Base-by-base conservation (phyloP, 768 basidiomycete species). In the Hypholoma sublateritium region DNA sequence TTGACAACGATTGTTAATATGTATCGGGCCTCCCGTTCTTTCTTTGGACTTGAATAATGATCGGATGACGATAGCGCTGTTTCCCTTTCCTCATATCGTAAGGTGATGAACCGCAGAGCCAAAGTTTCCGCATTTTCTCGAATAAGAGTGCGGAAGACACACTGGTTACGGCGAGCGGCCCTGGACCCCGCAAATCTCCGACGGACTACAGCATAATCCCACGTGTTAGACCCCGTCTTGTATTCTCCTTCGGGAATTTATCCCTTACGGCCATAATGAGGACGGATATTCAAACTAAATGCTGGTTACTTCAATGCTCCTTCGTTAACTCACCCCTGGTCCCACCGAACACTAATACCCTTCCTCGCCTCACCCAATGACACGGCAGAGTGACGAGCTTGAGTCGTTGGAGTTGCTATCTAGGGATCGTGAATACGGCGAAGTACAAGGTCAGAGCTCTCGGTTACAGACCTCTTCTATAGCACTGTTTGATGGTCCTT, bases 341-440 rank as follows among this genome's bases (percentile, higher is more conserved):
- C 39, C 17, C 12, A 5, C 39, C 39, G 16, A 16, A 14, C 5
- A 41, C 12, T 8, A 41, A 5, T 28, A 35, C 13, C 48, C 42
- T 19, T 44, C n/a, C 8, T 39, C n/a, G 32, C 44, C 16, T 62
- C 59, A 57, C 35, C 47, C 42, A 46, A 57, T 14, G 43, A 35
- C 13, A 32, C 28, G 28, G 28, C 28, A 32, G 28, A 25, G 47
- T 32, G 51, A 58, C 17, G 49, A 61, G 4, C 59, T 59, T 17
- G 64, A 65, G 43, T 57, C 62, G 8, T 56, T 59, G 25, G 49
- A 62, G 17, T 47, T 65, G 11, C 62, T 65, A 17, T 19, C 22
- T 16, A 58, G 58, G 5, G 51, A 52, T 36, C 41, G 54, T 36
- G 58, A 61, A 35, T 59, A 59, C 36, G 59, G 55, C 22, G 51